Evolutionary conservation across 2,329 filamentous ascomycete genomes (phyloP), one percentile per base, ranked within the genome.

Genomic region (Pseudogymnoascus sp.): DNA sequence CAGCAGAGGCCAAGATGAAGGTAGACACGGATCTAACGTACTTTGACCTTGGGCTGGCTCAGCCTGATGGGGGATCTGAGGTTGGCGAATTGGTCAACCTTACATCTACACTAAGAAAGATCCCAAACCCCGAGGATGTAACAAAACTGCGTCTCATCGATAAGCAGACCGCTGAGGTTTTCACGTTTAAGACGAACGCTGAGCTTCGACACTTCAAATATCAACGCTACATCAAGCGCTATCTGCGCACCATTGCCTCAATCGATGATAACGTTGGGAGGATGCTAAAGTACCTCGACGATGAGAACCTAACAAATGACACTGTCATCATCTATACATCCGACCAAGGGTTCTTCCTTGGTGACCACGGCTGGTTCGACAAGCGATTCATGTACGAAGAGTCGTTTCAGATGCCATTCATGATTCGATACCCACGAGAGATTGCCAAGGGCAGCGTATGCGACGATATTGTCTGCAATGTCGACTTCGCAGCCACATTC

Each of bases 361-460:
- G 81, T 7, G 81, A 83, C 64, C 82, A 83, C 65, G 81, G 81
- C 62, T 83, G 80, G 81, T 83, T 83, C 67, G 82, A 83, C 69
- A 83, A 83, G 71, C 77, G 81, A 2, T 83, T 83, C 70, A 83
- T 83, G 78, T 83, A 83, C 70, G 81, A 84, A 65, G 80, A 83
- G 69, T 77, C 74, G 13, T 83, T 83, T 71, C 80, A 83, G 70
- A 83, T 83, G 81, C 81, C 81, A 0, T 81, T 83, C 59, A 68
- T 83, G 3, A 74, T 80, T 7, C 75, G 78, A 0, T 80, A 79
- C 56, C 80, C 81, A 0, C 64, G 60, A 0, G 74, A 75, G 60
- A 80, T 83, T 63, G 46, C 62, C 1, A 63, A 76, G 0, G 74
- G 75, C 0, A 72, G 70, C 0, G 70, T 80, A 0, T 79, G 75